Evolutionary conservation across 2,329 filamentous ascomycete species (phyloP).

Genomic region (Cladophialophora immunda): DNA sequence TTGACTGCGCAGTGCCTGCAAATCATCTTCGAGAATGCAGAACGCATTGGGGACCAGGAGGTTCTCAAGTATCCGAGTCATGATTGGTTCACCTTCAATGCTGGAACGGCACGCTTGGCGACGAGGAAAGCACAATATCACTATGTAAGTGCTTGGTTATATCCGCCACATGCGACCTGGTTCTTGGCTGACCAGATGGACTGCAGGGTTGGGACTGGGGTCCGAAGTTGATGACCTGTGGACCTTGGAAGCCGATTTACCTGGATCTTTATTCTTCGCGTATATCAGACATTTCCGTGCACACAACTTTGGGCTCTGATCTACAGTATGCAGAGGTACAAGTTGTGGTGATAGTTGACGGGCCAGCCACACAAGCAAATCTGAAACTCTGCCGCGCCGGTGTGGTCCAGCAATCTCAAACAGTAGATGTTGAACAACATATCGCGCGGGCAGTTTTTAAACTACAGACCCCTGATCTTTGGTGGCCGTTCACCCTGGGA

Average conservation of each 20-base stretch:
- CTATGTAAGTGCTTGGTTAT: slow-evolving; percentile 44
- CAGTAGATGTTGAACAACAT: background rate
- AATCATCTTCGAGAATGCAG: slow-evolving; percentile 59
- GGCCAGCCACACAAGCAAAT: background rate
- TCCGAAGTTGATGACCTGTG: slow-evolving; percentile 67
- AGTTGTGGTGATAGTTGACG: slow-evolving; percentile 3
- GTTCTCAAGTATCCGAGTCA: slow-evolving; percentile 22
- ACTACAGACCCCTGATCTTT: slow-evolving; percentile 57
- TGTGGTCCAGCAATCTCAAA: background rate
- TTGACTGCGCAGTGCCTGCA: slow-evolving; percentile 50
- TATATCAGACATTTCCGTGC: slow-evolving; percentile 4
- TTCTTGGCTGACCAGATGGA: background rate
- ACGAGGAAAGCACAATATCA: slow-evolving; percentile 69
- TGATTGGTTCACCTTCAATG: slow-evolving; percentile 31
- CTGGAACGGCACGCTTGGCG: slow-evolving; percentile 7
- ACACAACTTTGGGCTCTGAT: background rate
- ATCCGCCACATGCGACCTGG: background rate
- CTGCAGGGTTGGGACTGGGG: slow-evolving; percentile 76
- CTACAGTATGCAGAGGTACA: slow-evolving; percentile 2
- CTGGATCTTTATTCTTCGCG: slow-evolving; percentile 57
- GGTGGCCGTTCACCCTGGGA: slow-evolving; percentile 69
- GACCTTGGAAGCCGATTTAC: slow-evolving; percentile 72
- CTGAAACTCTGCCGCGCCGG: background rate
- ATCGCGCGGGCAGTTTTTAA: background rate
- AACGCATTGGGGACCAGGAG: slow-evolving; percentile 53